Conservation (phyloP, 2,329 filamentous ascomycete genomes). For the Ascomycota sp. region DNA sequence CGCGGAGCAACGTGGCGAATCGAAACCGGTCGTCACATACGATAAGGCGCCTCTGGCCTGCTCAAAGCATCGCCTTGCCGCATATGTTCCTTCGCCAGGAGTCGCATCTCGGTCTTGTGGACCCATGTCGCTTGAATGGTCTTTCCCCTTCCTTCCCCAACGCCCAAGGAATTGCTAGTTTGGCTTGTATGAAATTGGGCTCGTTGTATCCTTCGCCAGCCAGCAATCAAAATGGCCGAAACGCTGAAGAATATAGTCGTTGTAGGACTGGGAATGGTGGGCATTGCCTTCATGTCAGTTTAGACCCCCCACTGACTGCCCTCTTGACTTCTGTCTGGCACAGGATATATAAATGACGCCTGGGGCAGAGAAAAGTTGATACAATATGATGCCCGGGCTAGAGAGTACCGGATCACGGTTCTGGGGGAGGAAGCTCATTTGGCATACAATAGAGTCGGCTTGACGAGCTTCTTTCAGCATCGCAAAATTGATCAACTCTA, state of each 20-base stretch:
- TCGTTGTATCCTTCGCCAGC: no score
- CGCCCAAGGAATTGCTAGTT: no score
- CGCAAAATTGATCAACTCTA: conserved; percentile 74
- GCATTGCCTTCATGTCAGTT: conserved; percentile 67
- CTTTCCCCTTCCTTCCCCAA: no score
- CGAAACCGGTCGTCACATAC: no score
- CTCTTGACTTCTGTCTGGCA: no score
- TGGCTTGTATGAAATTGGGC: no score
- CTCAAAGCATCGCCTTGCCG: no score
- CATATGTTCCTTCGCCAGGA: no score
- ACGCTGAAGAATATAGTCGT: conserved; percentile 49
- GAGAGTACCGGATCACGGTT: conserved; percentile 64
- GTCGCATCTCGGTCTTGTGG: no score
- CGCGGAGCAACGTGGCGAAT: no score
- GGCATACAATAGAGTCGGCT: conserved; percentile 77
- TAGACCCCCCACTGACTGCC: neutral
- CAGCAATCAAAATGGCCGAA: neutral
- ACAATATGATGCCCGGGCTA: conserved; percentile 56
- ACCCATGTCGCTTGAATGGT: no score
- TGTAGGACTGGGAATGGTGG: conserved; percentile 82
- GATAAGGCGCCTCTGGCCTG: no score
- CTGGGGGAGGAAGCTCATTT: conserved; percentile 77
- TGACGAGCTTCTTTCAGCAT: conserved; percentile 79
- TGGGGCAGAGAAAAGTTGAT: conserved; percentile 59
- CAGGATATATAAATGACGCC: neutral